Base-by-base conservation (phyloP, 169 alveolate genomes). In the Cryptosporidium ryanae region DNA sequence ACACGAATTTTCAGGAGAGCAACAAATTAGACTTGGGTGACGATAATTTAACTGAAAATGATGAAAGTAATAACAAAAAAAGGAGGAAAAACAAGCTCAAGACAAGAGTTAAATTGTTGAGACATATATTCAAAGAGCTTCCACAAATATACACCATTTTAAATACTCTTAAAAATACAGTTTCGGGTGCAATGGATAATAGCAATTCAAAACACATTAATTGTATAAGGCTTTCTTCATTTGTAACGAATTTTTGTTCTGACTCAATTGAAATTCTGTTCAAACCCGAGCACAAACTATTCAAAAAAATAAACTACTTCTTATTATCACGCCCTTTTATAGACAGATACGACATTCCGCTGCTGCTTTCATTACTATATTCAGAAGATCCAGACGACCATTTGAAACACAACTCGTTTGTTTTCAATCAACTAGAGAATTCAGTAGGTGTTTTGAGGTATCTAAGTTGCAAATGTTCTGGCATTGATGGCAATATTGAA, bases 271-370 rank as follows among this genome's bases (percentile, higher is more conserved):
- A 76, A 15, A 43, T 76, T 0, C 17, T 76, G 25, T 76, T 76
- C 23, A 49, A 59, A 12, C 87, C 87, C 1, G 87, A 76, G 44
- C n/a, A 31, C 29, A 55, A 38, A n/a, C 13, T 76, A 25, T 76
- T 23, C 38, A 76, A 46, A 76, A 29, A 59, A 59, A n/a, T 76
- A 13, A 76, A 76, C 59, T 76, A 76, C 31, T 76, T 76, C 13
- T 32, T 76, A 13, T 61, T 76, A 25, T 76, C 87, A 2, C 38
- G 87, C 8, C 25, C 76, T 17, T 76, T 17, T 34, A 18, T 76
- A 50, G 87, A 76, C n/a, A 54, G 68, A 23, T 76, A 59, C 54
- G 87, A 76, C 29, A 59, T 76, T 43, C 87, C 87, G 8, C n/a
- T 76, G 23, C 10, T 76, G 15, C 61, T 76, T 38, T 57, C 32